Percentiles rank a stretch among this genome's conserved stretches.
phyloP scores from a whole-genome alignment of 1,284 basidiomycete genomes.

The Phenoliferia sp. region DNA sequence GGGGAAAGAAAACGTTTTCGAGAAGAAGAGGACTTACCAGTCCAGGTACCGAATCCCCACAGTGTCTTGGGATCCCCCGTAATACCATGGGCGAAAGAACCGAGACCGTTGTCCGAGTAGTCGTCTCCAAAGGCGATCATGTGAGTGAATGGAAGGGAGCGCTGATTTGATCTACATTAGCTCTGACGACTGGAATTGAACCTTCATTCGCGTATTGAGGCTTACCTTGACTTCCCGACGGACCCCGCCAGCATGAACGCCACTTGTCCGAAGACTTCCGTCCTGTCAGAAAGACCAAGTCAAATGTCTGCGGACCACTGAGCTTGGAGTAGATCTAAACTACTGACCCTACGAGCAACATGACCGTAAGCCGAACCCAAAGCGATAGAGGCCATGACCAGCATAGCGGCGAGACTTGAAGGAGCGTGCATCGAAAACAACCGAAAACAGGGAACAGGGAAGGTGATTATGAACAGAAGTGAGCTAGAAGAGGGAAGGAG shows the following conservation, averaged over 20 bases:
- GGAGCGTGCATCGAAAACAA: too few species aligned
- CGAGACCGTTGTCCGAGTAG: neutral
- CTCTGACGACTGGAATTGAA: neutral
- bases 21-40: too few species aligned
- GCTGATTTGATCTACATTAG: neutral
- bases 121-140: neutral
- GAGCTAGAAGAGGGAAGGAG: too few species aligned
- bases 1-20: too few species aligned
- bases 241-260: too few species aligned
- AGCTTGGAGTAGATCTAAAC: neutral
- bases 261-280: too few species aligned
- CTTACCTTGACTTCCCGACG: neutral
- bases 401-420: neutral
- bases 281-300: too few species aligned
- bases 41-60: neutral
- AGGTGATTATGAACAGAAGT: too few species aligned
- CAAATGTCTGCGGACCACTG: neutral
- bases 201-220: neutral
- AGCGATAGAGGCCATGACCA: neutral
- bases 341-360: neutral
- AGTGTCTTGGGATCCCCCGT: neutral
- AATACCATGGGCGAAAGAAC: neutral
- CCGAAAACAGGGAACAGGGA: too few species aligned
- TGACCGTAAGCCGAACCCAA: neutral
- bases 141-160: neutral